Base-by-base conservation (phyloP, 106 monocot species). In the Iris macrosiphon region DNA sequence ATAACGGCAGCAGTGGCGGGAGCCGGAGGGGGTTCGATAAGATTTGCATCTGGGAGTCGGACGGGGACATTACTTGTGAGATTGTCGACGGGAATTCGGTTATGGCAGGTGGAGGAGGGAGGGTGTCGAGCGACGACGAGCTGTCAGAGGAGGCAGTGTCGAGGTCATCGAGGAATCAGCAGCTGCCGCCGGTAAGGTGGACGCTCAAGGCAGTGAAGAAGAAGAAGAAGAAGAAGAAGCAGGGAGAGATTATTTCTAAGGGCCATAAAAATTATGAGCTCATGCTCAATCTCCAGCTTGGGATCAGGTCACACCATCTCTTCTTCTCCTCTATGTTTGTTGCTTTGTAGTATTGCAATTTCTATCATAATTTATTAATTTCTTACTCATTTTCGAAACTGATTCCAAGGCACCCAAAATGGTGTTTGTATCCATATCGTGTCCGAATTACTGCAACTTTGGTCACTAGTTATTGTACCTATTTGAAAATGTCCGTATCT, bases 271-370 rank as follows among this genome's bases (percentile, higher is more conserved):
- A 87, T 41, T 87, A 82, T 44, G 87, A 87, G 25, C 87, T 87
- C 59, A 87, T 87, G 87, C 87, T 87, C 15, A 87, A 82, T 72
- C 78, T 87, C 6, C 87, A 87, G 59, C 78, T 87, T 24, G 87
- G 87, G 15, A 75, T 87, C 27, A 64, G 33, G 47, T 49, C 11
- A 49, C 30, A 15, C 2, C 1, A 21, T 34, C 49, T 10, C 13
- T 15, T 31, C 11, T 40, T 52, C 7, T 66, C 53, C 19, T 7
- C 10, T 0, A 7, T 44, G 44, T 6, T 16, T 44, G 5, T 2
- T 12, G 15, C n/a, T n/a, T n/a, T n/a, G n/a, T n/a, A n/a, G n/a
- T n/a, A n/a, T n/a, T n/a, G n/a, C n/a, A n/a, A n/a, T n/a, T n/a
- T n/a, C n/a, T n/a, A n/a, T n/a, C n/a, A n/a, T n/a, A n/a, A n/a